Base-by-base conservation (phyloP, 768 basidiomycete species). In the Hygrocybe punicea region DNA sequence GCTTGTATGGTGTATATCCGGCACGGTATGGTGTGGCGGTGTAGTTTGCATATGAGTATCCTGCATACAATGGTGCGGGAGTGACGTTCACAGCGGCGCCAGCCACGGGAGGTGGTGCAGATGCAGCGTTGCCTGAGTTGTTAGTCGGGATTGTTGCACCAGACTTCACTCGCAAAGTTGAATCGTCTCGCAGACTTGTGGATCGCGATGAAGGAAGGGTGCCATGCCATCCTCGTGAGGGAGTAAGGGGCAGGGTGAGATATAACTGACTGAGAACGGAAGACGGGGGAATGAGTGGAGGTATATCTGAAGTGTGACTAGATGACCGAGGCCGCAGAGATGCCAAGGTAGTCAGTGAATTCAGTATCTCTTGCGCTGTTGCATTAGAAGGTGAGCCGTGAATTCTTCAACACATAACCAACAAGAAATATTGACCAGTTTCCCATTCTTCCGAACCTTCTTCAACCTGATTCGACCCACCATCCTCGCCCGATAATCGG, bases 401-500 rank as follows among this genome's bases (percentile, higher is more conserved):
- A 59, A 52, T 35, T 57, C 61, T 45, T 25, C 29, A 36, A 49
- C 52, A 55, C 46, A 17, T 11, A 51, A 23, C 53, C 58, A 58
- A 53, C 40, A 40, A 35, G 52, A 46, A 50, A 34, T 55, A 42
- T 24, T 55, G 65, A 91, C 91, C 91, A 58, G 81, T 82, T 61
- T 89, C 85, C 87, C 87, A 91, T 68, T 93, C 91, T 69, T 91
- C 90, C 10, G 87, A 87, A 34, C 79, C 86, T 65, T 84, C 81
- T 65, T 84, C 79, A 3, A 84, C 83, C 10, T 58, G 57, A 53
- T 75, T 76, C 34, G 68, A 67, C 8, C 75, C 80, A 37, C 75
- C 77, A 13, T 76, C 77, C 21, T 77, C 77, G 10, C 71, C 69
- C 14, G 75, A 75, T 29, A 88, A 66, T 10, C 91, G 81, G 53